Conservation (phyloP, 192 early-diverging fungal species). For the Thoreauomyces humboldtii region DNA sequence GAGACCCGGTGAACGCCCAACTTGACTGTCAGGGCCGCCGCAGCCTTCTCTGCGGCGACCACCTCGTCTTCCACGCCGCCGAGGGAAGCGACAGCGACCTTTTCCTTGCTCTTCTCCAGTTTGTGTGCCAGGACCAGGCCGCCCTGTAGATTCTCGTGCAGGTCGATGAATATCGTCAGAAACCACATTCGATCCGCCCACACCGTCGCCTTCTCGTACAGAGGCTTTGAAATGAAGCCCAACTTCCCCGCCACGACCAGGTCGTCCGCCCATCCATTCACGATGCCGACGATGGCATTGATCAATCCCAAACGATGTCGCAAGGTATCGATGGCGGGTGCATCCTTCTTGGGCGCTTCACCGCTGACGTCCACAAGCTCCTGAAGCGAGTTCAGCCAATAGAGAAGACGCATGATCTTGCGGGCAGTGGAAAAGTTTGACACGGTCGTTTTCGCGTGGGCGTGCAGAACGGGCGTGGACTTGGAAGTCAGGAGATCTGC, state of each 20-base stretch:
- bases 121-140: slow-evolving; percentile 29
- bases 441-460: slow-evolving; percentile 44
- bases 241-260: slow-evolving; percentile 70
- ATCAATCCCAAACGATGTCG: slow-evolving; percentile 25
- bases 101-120: not conserved
- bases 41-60: not conserved
- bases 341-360: not conserved
- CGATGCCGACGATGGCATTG: slow-evolving; percentile 48
- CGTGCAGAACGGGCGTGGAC: slow-evolving; percentile 10
- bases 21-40: slow-evolving; percentile 19
- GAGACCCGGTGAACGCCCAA: slow-evolving; percentile 56
- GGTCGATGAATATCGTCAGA: slow-evolving; percentile 65
- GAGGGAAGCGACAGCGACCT: not conserved
- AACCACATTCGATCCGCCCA: slow-evolving; percentile 71
- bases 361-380: slow-evolving; percentile 43
- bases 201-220: slow-evolving; percentile 54
- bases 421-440: slow-evolving; percentile 72
- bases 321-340: slow-evolving; percentile 10
- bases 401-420: slow-evolving; percentile 70
- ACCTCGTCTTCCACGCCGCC: slow-evolving; percentile 9
- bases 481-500: slow-evolving; percentile 29
- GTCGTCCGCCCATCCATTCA: slow-evolving; percentile 74
- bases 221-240: slow-evolving; percentile 52
- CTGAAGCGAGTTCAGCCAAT: slow-evolving; percentile 65
- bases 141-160: slow-evolving; percentile 50